phyloP scores from a whole-genome alignment of 169 alveolate species.

The Cryptosporidium sp. region DNA sequence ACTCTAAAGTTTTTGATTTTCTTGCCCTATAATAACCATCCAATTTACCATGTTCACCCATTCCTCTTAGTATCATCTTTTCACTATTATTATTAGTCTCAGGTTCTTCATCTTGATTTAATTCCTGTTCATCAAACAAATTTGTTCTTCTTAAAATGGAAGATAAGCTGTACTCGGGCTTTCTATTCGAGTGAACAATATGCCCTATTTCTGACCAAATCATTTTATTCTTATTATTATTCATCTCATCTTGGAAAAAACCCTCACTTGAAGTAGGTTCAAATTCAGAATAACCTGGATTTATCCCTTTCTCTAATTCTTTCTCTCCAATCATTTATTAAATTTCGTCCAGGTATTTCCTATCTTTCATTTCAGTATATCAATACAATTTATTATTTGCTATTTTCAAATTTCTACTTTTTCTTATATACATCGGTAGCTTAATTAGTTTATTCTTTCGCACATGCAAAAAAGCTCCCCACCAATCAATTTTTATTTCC shows the following conservation, averaged over 20 bases:
- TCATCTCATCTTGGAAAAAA: not conserved
- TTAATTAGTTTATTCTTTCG: not conserved
- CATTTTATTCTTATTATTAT: constrained; percentile 9
- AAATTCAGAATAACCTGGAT: not conserved
- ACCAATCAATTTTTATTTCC: not conserved
- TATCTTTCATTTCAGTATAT: not conserved
- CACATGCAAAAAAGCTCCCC: constrained; percentile 1
- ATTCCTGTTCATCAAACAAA: constrained; percentile 33
- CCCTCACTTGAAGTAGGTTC: not conserved
- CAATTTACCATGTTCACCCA: not conserved
- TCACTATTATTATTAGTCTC: not conserved
- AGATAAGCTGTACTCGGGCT: constrained; percentile 56
- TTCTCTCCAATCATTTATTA: not conserved
- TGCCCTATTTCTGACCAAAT: constrained; percentile 74
- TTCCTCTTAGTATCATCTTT: not conserved
- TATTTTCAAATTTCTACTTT: not conserved
- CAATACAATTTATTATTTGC: not conserved
- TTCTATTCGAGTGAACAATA: constrained; percentile 54
- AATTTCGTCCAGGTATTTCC: not conserved
- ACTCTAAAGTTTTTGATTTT: constrained; percentile 21
- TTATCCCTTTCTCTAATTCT: not conserved
- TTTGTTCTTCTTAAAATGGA: constrained; percentile 64
- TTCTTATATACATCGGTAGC: not conserved
- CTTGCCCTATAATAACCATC: not conserved
- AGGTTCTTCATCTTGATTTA: not conserved